A percentile compares a stretch with the other conserved stretches of the same genome.
Conservation (phyloP, 2,329 filamentous ascomycete species). For the Pseudogymnoascus sp. region DNA sequence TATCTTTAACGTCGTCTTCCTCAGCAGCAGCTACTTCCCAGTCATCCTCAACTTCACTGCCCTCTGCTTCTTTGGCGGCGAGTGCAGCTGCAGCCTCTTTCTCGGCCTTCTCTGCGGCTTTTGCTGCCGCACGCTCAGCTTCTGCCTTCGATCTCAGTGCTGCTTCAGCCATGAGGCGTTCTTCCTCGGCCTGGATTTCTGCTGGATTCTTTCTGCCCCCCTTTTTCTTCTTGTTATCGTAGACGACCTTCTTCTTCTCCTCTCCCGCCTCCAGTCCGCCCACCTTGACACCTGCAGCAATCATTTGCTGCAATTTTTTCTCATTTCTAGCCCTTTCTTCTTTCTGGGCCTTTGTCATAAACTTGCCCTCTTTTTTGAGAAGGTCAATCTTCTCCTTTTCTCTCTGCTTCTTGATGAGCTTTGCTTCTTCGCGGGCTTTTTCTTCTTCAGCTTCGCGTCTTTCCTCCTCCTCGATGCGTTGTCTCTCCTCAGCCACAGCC, state of each 20-base stretch:
- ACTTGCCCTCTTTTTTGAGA: slow-evolving; percentile 81
- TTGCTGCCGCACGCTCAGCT: slow-evolving; percentile 58
- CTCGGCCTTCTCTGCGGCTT: slow-evolving; percentile 52
- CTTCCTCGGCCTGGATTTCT: slow-evolving; percentile 60
- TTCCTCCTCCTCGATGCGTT: slow-evolving; percentile 57
- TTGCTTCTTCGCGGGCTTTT: slow-evolving; percentile 63
- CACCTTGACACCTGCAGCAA: slow-evolving; percentile 67
- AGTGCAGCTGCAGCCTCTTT: slow-evolving; percentile 50
- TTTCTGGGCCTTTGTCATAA: slow-evolving; percentile 76
- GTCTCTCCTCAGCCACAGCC: slow-evolving; percentile 53
- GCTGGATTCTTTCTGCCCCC: slow-evolving; percentile 45
- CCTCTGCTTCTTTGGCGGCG: slow-evolving; percentile 45
- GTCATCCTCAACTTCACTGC: slow-evolving; percentile 65
- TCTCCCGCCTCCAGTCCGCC: slow-evolving; percentile 47
- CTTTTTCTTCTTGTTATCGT: slow-evolving; percentile 71
- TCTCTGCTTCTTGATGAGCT: slow-evolving; percentile 71
- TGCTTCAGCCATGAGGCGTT: slow-evolving; percentile 68
- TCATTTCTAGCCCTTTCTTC: slow-evolving; percentile 74
- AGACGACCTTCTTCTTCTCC: slow-evolving; percentile 63
- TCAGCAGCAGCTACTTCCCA: slow-evolving; percentile 82
- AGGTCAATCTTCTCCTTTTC: slow-evolving; percentile 82
- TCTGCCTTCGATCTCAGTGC: slow-evolving; percentile 61
- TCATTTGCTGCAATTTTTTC: slow-evolving; percentile 75
- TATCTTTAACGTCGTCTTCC: slow-evolving; percentile 75
- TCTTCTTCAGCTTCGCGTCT: slow-evolving; percentile 56